Conservation (phyloP, 768 basidiomycete species). For the Naganishia vaughanmartiniae region DNA sequence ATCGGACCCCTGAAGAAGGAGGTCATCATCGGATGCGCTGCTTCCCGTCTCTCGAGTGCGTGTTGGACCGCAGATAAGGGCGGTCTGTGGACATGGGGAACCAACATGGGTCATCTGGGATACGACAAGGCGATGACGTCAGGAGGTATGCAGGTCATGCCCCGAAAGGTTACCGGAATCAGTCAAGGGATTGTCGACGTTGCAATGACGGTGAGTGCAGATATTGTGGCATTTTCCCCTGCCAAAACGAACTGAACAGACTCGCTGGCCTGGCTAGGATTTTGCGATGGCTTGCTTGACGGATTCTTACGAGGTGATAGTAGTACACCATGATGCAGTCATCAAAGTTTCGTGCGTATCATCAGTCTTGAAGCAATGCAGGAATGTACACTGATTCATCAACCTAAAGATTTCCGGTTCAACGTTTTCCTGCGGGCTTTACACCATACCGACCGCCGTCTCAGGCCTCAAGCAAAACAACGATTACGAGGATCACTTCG, state of each 20-base stretch:
- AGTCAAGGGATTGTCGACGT: constrained; percentile 68
- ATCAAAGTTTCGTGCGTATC: constrained; percentile 59
- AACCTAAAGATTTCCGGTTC: constrained; percentile 66
- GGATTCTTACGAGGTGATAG: constrained; percentile 74
- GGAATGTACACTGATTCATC: not conserved
- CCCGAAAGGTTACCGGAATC: constrained; percentile 77
- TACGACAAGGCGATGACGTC: constrained; percentile 74
- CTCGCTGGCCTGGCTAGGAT: constrained; percentile 58
- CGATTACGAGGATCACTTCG: constrained; percentile 73
- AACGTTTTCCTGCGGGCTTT: constrained; percentile 72
- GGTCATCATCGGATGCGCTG: constrained; percentile 73
- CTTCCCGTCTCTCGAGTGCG: constrained; percentile 78
- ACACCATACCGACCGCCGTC: constrained; percentile 71
- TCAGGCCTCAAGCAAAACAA: constrained; percentile 66
- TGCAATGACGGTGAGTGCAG: constrained; percentile 58
- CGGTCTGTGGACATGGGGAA: constrained; percentile 68
- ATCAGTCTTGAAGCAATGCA: not conserved
- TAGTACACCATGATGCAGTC: constrained; percentile 71
- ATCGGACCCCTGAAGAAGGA: constrained; percentile 74
- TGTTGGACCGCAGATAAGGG: constrained; percentile 68
- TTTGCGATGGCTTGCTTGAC: constrained; percentile 76
- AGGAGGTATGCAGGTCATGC: constrained; percentile 62
- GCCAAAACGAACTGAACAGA: not conserved
- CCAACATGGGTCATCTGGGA: constrained; percentile 89
- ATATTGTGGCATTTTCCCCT: not conserved